Percentiles rank a stretch among this genome's conserved stretches.
Conservation (phyloP, 2,329 filamentous ascomycete species). For the Scytalidium sp. region DNA sequence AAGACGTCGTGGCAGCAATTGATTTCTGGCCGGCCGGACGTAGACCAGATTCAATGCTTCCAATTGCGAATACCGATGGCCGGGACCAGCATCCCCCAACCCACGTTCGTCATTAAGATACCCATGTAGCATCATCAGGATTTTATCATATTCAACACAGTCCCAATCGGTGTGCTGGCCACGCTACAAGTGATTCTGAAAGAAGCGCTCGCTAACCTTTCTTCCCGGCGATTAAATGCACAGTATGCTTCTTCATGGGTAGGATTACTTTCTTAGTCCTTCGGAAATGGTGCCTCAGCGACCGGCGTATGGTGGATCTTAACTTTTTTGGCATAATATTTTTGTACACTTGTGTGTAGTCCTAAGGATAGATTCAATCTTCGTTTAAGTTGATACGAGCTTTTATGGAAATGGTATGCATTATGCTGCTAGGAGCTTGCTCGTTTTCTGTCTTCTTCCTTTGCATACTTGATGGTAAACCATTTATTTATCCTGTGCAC, state of each 20-base stretch:
- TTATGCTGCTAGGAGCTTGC: background rate
- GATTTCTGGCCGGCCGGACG: constrained; percentile 74
- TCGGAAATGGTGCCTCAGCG: constrained; percentile 15
- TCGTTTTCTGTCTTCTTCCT: background rate
- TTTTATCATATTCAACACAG: constrained; percentile 1
- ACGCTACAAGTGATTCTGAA: constrained; percentile 7
- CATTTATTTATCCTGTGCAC: background rate
- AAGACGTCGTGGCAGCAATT: constrained; percentile 89
- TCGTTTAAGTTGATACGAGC: background rate
- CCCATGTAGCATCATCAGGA: background rate
- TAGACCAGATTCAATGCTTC: constrained; percentile 22
- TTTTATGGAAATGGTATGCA: background rate
- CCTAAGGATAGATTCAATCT: constrained; percentile 8
- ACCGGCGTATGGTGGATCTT: constrained; percentile 18
- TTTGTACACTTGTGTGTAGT: constrained; percentile 9
- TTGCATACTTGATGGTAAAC: background rate
- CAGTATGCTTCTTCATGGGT: constrained; percentile 13
- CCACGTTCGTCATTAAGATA: background rate
- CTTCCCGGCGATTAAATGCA: background rate
- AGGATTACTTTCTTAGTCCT: constrained; percentile 7
- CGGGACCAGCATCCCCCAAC: constrained; percentile 18
- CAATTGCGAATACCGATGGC: constrained; percentile 11
- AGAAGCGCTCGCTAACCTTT: background rate
- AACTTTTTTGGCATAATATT: constrained; percentile 1
- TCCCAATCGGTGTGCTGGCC: constrained; percentile 18